Evolutionary conservation across 768 basidiomycete genomes (phyloP).

Genomic region (Lenzites betulinus): DNA sequence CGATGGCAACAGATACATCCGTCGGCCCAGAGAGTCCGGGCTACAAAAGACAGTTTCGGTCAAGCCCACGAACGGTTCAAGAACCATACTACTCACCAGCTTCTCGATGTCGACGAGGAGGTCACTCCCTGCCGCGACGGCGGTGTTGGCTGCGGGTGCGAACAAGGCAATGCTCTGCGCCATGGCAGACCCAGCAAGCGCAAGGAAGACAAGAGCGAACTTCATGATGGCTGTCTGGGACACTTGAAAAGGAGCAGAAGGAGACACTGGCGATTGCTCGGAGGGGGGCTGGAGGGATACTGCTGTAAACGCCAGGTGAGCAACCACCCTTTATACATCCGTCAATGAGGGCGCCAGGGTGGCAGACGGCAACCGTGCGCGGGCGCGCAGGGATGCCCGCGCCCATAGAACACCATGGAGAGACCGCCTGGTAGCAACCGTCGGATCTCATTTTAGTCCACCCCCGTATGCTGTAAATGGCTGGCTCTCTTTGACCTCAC

Average conservation of each 20-base stretch:
- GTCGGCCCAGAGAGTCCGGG: neutral
- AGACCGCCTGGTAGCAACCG: neutral
- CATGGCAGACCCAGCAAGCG: constrained; percentile 1
- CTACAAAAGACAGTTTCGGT: neutral
- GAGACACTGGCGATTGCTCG: neutral
- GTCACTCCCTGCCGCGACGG: neutral
- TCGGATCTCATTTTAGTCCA: neutral
- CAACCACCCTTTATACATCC: neutral
- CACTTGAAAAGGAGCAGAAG: neutral
- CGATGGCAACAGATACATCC: constrained; percentile 5
- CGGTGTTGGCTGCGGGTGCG: neutral
- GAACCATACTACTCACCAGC: neutral
- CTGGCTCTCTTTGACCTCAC: no score
- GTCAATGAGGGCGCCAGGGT: neutral
- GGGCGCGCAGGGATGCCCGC: neutral
- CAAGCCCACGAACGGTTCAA: no score
- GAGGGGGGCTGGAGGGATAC: neutral
- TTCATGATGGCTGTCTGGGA: constrained; percentile 3
- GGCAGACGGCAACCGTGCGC: neutral
- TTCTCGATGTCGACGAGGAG: constrained; percentile 3
- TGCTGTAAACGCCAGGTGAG: neutral
- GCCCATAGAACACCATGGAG: neutral
- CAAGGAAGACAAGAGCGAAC: constrained; percentile 1
- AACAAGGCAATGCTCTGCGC: constrained; percentile 7
- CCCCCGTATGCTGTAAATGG: no score